Evolutionary conservation across 208 protist genomes (phyloP).

Genomic region (Tritrichomonas foetus): DNA sequence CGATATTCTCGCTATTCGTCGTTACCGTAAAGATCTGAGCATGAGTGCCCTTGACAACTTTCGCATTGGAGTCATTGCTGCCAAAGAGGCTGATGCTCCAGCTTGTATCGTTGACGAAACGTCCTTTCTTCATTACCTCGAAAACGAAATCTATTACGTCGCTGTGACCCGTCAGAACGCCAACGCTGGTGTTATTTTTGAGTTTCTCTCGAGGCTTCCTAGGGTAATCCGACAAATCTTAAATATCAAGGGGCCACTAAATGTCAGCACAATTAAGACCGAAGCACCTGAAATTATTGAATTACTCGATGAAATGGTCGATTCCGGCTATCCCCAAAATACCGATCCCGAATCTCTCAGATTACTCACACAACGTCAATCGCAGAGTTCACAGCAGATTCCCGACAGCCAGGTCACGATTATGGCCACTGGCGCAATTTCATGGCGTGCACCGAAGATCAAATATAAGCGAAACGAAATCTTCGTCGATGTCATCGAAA

Average conservation of each 20-base stretch:
- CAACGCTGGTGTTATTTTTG: neutral
- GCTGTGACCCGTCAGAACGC: neutral
- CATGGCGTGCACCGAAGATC: constrained; percentile 53
- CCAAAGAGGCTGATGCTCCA: neutral
- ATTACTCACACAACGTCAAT: neutral
- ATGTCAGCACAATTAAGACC: no score
- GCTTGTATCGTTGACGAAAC: neutral
- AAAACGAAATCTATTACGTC: constrained; percentile 32
- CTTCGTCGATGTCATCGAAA: constrained; percentile 94
- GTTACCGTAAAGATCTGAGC: neutral
- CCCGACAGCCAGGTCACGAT: neutral
- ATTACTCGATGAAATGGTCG: constrained; percentile 39
- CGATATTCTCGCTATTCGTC: neutral
- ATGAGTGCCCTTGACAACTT: neutral
- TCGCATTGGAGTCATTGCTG: neutral
- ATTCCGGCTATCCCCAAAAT: constrained; percentile 39
- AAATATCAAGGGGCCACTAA: neutral
- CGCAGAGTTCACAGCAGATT: neutral
- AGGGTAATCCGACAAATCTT: neutral
- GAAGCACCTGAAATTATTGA: constrained; percentile 9
- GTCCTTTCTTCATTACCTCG: neutral
- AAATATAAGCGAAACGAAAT: constrained; percentile 91
- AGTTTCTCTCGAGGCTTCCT: neutral
- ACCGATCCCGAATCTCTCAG: constrained; percentile 26
- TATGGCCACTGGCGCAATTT: constrained; percentile 21